Evolutionary conservation across 805 yeast species (phyloP), one percentile per base, ranked within the genome.

Genomic region (Kluyveromyces starmeri): DNA sequence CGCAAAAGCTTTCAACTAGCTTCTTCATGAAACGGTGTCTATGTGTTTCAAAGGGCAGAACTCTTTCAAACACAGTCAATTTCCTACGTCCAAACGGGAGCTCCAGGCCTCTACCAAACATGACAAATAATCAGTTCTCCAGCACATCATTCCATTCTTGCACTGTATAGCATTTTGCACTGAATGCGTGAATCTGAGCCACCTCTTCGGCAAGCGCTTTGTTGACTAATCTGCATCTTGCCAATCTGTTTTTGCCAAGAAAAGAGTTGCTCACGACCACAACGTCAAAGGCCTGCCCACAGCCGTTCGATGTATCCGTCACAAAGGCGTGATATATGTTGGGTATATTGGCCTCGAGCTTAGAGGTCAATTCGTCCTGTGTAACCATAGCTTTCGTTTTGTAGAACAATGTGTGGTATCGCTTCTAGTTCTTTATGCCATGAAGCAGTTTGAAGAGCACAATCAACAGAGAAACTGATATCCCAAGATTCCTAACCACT

Each of bases 231-330:
- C 97, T 67, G 48, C 89, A 95, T 51, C 99, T 72, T 65, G 77
- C 73, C 32, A 92, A 65, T 55, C 82, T 83, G 61, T 84, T 85
- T 61, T 85, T 84, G 16, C 92, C 92, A 40, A 67, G 58, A 57
- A 94, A 92, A 15, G 65, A 51, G 28, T 74, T 68, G 5, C 78
- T 59, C 7, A 92, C 95, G 18, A 94, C 88, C 5, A 83, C 71
- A 21, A 86, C 95, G 24, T 94, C 95, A 59, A 88, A 89, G 2
- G 97, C 95, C 58, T 89, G 96, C 4, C 99, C 99, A 61, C 99
- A 92, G 1, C 99, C 99, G 11, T 94, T 94, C 28, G 78, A 65
- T 45, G 67, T 62, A 38, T 62, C 67, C 5, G 58, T 52, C 12
- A 59, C 59, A n/a, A 58, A 49, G 12, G 50, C 50, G 22, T 60